Conservation (phyloP, 371 early-diverging fungal genomes). For the Mortierella sp. region DNA sequence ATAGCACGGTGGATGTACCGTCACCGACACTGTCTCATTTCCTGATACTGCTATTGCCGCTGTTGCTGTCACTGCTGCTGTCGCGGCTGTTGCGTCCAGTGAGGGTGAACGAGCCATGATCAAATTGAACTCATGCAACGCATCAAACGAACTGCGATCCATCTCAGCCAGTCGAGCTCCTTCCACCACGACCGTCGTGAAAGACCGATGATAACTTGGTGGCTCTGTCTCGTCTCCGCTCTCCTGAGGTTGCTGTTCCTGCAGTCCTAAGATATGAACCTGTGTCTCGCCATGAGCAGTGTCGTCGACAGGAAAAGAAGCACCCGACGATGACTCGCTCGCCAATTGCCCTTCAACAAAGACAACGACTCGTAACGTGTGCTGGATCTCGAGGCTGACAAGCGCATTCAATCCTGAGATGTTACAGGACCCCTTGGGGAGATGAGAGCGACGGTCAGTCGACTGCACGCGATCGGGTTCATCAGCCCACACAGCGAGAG, state of each 20-base stretch:
- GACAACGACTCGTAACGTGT: conserved; percentile 14
- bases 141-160: conserved; percentile 28
- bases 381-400: conserved; percentile 6
- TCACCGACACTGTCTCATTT: neutral
- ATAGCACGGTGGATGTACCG: conserved; percentile 10
- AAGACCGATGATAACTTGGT: conserved; percentile 31
- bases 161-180: conserved; percentile 22
- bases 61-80: neutral
- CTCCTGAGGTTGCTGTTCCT: conserved; percentile 15
- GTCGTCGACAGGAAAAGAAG: neutral
- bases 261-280: conserved; percentile 4
- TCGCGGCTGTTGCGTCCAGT: neutral
- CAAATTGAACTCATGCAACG: conserved; percentile 7
- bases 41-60: neutral
- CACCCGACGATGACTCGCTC: neutral
- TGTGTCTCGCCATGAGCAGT: conserved; percentile 9
- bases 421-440: conserved; percentile 24
- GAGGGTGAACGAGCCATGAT: neutral
- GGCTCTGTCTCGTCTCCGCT: conserved; percentile 9
- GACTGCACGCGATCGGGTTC: neutral
- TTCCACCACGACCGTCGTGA: conserved; percentile 19
- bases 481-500: conserved; percentile 12
- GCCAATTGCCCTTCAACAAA: conserved; percentile 2
- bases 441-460: neutral
- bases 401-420: conserved; percentile 8